These are phyloP conservation scores for Amanita thiersii DNA, from an alignment of 768 basidiomycete species.

Conservation along the genomic window DNA sequence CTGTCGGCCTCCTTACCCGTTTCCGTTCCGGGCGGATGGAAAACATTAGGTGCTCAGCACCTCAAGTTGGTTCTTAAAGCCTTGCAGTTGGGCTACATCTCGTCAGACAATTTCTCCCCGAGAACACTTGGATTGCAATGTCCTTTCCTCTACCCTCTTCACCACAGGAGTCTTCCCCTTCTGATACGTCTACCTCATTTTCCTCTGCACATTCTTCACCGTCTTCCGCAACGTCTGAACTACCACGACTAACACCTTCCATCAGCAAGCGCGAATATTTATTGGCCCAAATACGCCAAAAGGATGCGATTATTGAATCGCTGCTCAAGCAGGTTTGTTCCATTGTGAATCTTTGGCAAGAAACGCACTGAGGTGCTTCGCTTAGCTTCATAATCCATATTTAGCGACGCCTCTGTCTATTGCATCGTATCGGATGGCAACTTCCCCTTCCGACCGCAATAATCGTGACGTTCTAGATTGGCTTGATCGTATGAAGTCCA, in stretches of 20 bases:
- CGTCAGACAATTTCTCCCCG: not conserved
- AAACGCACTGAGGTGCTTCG: slow-evolving; percentile 3
- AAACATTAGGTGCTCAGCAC: too few relatives aligned
- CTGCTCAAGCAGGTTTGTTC: slow-evolving; percentile 67
- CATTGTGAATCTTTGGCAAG: not conserved
- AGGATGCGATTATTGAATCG: slow-evolving; percentile 80
- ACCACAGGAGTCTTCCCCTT: slow-evolving; percentile 7
- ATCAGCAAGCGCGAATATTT: slow-evolving; percentile 81
- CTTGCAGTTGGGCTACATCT: not conserved
- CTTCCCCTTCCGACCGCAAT: slow-evolving; percentile 64
- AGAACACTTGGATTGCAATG: not conserved
- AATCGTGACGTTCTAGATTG: slow-evolving; percentile 66
- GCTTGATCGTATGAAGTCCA: slow-evolving; percentile 63
- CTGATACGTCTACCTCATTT: slow-evolving; percentile 11
- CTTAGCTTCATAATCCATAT: slow-evolving; percentile 73
- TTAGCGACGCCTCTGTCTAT: slow-evolving; percentile 72
- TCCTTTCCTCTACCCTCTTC: slow-evolving; percentile 5
- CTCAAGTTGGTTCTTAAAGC: too few relatives aligned
- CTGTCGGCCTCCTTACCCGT: not conserved
- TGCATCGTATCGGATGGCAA: slow-evolving; percentile 71
- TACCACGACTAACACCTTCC: slow-evolving; percentile 26
- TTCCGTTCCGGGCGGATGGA: not conserved
- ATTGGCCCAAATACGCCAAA: slow-evolving; percentile 79
- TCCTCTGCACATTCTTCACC: slow-evolving; percentile 16
- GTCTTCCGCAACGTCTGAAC: slow-evolving; percentile 26